phyloP scores from a whole-genome alignment of 352 stramenopile species.

The Phytophthora syringae region DNA sequence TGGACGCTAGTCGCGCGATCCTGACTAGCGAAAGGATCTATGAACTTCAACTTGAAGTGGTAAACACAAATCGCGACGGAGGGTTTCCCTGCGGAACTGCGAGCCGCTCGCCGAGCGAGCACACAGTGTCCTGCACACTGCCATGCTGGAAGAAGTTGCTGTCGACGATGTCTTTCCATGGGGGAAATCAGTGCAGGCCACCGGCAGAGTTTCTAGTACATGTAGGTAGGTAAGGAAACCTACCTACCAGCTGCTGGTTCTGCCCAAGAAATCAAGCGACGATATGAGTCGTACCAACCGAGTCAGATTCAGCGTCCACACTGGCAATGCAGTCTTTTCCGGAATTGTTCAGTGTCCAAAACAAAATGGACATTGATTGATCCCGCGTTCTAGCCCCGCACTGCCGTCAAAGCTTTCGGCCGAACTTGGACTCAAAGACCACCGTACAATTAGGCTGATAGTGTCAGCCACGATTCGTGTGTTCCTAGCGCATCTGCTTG shows the following conservation, averaged over 20 bases:
- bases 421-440: not conserved
- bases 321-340: not conserved
- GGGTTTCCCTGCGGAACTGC: too few species aligned
- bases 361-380: too few species aligned
- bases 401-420: not conserved
- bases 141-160: too few species aligned
- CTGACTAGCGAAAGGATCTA: not conserved
- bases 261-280: constrained; percentile 17
- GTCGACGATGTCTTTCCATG: too few species aligned
- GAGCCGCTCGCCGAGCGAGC: too few species aligned
- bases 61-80: not conserved
- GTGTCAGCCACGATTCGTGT: too few species aligned
- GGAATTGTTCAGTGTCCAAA: not conserved
- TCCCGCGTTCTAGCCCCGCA: too few species aligned
- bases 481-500: constrained; percentile 10
- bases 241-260: constrained; percentile 17
- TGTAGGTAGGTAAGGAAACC: too few species aligned
- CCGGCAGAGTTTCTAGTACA: not conserved
- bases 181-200: not conserved
- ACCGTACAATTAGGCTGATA: too few species aligned
- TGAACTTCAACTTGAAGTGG: constrained; percentile 15
- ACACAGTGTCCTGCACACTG: too few species aligned
- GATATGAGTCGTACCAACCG: not conserved
- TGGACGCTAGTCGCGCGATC: too few species aligned
- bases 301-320: not conserved